Evolutionary conservation across 1,284 basidiomycete species (phyloP).

Genomic region (Apiotrichum laibachii): DNA sequence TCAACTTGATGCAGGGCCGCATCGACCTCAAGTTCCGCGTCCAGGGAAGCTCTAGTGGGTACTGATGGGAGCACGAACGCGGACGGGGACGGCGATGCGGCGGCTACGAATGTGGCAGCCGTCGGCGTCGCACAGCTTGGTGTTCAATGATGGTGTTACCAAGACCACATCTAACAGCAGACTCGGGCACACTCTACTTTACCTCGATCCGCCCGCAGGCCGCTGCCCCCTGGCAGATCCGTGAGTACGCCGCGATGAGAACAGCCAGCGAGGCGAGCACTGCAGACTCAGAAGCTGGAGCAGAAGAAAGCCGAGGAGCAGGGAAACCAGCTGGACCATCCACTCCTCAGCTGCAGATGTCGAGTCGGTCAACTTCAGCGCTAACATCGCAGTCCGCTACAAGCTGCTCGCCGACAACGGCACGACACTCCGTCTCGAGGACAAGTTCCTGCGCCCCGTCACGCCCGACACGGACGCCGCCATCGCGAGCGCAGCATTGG

Average conservation of each 20-base stretch:
- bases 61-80: not conserved
- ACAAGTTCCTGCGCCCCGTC: conserved; percentile 20
- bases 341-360: too few species aligned
- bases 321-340: not conserved
- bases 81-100: too few species aligned
- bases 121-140: too few species aligned
- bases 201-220: conserved; percentile 50
- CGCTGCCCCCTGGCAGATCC: conserved; percentile 47
- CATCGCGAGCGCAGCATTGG: not conserved
- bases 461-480: not conserved
- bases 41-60: conserved; percentile 36
- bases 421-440: conserved; percentile 41
- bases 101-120: too few species aligned
- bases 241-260: conserved; percentile 21
- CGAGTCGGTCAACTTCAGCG: not conserved
- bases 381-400: conserved; percentile 44
- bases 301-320: too few species aligned
- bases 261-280: too few species aligned
- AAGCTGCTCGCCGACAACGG: conserved; percentile 50
- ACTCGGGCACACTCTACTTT: conserved; percentile 50
- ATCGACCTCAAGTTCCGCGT: conserved; percentile 51
- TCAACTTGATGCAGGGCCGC: conserved; percentile 51
- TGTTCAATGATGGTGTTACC: too few species aligned
- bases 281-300: too few species aligned
- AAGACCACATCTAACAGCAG: conserved; percentile 22